Evolutionary conservation across 2,329 filamentous ascomycete genomes (phyloP), one percentile per base, ranked within the genome.

Genomic region (Penicillium concentricum): DNA sequence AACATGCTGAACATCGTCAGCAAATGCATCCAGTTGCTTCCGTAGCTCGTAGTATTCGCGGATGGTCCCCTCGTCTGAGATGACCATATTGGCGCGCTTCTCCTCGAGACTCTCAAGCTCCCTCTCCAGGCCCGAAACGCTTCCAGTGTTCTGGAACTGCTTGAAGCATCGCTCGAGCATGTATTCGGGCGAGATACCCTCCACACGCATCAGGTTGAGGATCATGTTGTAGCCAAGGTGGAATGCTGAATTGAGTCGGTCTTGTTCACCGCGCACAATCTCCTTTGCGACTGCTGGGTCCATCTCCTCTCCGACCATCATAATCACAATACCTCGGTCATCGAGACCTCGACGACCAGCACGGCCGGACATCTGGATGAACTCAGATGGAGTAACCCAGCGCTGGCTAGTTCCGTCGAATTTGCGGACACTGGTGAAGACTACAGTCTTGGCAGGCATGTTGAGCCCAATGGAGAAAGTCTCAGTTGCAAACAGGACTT

Each of bases 141-240:
- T 92, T 12, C 93, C 90, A 2, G 91, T 91, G 68, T 96, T 97
- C 73, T 99, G 94, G 77, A 99, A 99, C 74, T 99, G 94, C 74
- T 91, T 95, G 79, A 99, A 99, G 71, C 94, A 99, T 65, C 89
- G 86, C 78, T 97, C 92, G n/a, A 99, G 81, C 94, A 99, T 99
- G 70, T 91, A 97, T 68, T 99, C 93, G 2, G 95, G 94, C 9
- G 92, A 97, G 49, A 99, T 96, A n/a, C 92, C 93, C 73, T 99
- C 94, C n/a, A 99, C 93, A 76, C 94, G 85, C 74, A 97, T 88
- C 59, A 99, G 78, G 71, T 99, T 99, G 56, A 99, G 82, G 70
- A 99, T 91, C 94, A 99, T 99, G 79, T 99, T 99, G 81, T 99
- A 99, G 32, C 94, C 92, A 16, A 99, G 83, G 72, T 99, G 91